Base-by-base conservation (phyloP, 768 basidiomycete species). In the Amanita thiersii region DNA sequence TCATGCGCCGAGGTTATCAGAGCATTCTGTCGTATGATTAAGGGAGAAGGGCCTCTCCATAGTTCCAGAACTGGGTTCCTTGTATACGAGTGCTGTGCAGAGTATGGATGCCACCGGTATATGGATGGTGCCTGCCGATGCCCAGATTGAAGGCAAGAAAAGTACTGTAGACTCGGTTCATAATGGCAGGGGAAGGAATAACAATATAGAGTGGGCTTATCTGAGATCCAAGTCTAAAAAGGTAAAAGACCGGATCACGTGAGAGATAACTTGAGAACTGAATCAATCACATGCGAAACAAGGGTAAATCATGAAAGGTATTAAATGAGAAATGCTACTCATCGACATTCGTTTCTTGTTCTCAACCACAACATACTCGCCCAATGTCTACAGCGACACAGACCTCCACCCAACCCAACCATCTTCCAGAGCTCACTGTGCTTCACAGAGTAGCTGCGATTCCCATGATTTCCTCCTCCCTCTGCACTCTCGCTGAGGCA, bases 401-500 rank as follows among this genome's bases (percentile, higher is more conserved):
- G 26, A 57, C 50, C 3, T 47, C 52, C 10, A 47, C 49, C 9
- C 42, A 43, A 19, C 23, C 35, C 8, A 15, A 15, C 4, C 4
- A 20, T 11, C 34, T 28, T 6, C 78, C 82, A 40, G 77, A 79
- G 56, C 53, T 86, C 52, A 86, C 76, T 34, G 62, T 75, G 48
- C 47, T 89, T 41, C 52, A 56, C 28, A 80, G 85, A 44, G 72
- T 89, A 37, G 73, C 69, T n/a, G 71, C 75, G 34, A 87, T 90
- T 44, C 86, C 86, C 15, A 61, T 88, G 32, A 68, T 90, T 52
- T 75, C 75, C 36, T 80, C 75, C 40, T 75, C 76, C 3, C 57
- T 86, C 45, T 65, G 67, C 45, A 72, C 77, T 28, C 58, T 87
- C 44, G 75, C 83, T 54, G 59, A 61, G 24, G 72, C 77, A 5